Percentiles rank a stretch among this genome's conserved stretches.
Evolutionary conservation across 129 eudicot species (phyloP).

Genomic region (Arctium minus): DNA sequence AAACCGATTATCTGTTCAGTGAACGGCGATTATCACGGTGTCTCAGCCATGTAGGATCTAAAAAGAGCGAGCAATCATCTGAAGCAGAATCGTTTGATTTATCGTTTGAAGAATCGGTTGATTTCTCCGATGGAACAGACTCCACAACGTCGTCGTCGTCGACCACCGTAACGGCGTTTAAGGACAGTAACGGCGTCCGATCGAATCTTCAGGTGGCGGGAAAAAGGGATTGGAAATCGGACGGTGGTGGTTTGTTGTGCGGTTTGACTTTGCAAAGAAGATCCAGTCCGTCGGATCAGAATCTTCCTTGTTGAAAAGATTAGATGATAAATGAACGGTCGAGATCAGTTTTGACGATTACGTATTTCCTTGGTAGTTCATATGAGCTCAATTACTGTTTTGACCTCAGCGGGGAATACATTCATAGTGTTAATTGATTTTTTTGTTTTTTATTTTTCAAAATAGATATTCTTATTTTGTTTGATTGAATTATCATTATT

Average conservation of each 20-base stretch:
- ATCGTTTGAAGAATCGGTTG: slow-evolving; percentile 36
- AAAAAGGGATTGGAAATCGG: slow-evolving; percentile 32
- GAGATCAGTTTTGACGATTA: neutral
- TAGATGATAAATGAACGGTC: neutral
- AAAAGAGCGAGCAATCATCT: neutral
- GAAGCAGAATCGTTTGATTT: neutral
- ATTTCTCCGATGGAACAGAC: slow-evolving; percentile 63
- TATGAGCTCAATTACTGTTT: neutral
- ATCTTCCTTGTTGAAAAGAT: slow-evolving; percentile 30
- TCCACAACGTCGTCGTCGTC: slow-evolving; percentile 48
- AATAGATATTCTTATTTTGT: neutral
- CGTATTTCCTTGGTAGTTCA: neutral
- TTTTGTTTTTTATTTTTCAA: neutral
- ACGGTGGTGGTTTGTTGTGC: slow-evolving; percentile 61
- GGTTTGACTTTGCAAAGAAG: slow-evolving; percentile 60
- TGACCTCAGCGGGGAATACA: neutral
- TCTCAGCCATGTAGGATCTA: slow-evolving; percentile 43
- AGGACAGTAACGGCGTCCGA: slow-evolving; percentile 49
- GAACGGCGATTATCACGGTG: slow-evolving; percentile 38
- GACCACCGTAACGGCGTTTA: slow-evolving; percentile 39
- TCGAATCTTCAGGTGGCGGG: slow-evolving; percentile 38
- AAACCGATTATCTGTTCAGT: slow-evolving; percentile 18
- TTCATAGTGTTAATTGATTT: neutral
- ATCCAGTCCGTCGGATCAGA: slow-evolving; percentile 68
- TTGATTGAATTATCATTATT: neutral